phyloP scores from a whole-genome alignment of 2,329 filamentous ascomycete genomes.

The Verticillium nubilum region DNA sequence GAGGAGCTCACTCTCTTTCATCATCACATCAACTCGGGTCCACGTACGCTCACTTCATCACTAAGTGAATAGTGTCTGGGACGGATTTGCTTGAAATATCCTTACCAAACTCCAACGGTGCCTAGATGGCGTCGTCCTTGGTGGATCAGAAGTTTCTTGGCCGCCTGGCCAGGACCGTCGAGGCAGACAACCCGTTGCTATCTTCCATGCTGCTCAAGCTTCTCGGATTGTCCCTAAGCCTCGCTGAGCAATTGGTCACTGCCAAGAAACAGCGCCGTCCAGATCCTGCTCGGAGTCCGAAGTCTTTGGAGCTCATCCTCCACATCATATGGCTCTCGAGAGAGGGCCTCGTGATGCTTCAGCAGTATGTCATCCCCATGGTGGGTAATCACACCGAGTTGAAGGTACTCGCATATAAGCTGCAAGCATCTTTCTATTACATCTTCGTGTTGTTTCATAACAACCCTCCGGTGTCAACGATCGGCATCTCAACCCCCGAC shows the following conservation, averaged over 20 bases:
- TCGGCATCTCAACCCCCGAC: constrained; percentile 47
- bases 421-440: constrained; percentile 92
- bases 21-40: neutral
- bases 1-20: neutral
- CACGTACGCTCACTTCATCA: neutral
- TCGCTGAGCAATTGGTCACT: constrained; percentile 76
- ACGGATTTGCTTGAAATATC: neutral
- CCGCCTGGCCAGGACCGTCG: constrained; percentile 76
- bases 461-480: constrained; percentile 67
- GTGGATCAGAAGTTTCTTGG: constrained; percentile 97
- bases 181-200: constrained; percentile 71
- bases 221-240: constrained; percentile 81
- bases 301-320: constrained; percentile 73
- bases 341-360: constrained; percentile 83
- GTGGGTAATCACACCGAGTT: constrained; percentile 74
- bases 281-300: constrained; percentile 72
- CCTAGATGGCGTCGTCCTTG: constrained; percentile 85
- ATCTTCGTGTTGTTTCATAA: constrained; percentile 97
- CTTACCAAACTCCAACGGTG: neutral
- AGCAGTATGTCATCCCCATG: constrained; percentile 82
- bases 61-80: neutral
- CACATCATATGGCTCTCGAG: constrained; percentile 95
- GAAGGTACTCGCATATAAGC: constrained; percentile 84
- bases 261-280: constrained; percentile 78
- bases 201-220: constrained; percentile 84